These are phyloP conservation scores for Pythium utonaiense DNA, from an alignment of 352 stramenopile species.

Conservation along the genomic window DNA sequence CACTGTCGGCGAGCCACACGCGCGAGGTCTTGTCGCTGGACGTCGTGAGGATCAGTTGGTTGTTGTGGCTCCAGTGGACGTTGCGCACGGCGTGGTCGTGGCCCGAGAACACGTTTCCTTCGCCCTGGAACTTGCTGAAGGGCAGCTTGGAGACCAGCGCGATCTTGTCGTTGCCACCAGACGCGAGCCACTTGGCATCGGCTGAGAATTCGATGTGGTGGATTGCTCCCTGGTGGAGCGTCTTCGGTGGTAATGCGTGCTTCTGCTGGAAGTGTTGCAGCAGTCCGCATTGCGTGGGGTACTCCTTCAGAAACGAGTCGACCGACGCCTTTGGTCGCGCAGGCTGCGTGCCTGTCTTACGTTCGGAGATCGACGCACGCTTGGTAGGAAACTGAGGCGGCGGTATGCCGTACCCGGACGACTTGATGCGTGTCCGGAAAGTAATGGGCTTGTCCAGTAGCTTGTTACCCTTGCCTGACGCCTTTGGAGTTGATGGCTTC, in stretches of 20 bases:
- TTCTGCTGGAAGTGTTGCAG: slow-evolving; percentile 61
- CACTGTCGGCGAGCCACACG: slow-evolving; percentile 62
- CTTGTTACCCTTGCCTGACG: slow-evolving; percentile 25
- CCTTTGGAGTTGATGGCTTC: slow-evolving; percentile 24
- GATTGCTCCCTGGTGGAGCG: slow-evolving; percentile 66
- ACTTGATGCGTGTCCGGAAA: slow-evolving; percentile 77
- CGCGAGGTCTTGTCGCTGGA: slow-evolving; percentile 65
- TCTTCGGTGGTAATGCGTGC: slow-evolving; percentile 43
- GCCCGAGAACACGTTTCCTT: slow-evolving; percentile 63
- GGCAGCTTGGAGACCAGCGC: slow-evolving; percentile 65
- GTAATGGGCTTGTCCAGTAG: slow-evolving; percentile 69
- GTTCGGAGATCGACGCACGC: slow-evolving; percentile 25
- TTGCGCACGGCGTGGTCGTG: slow-evolving; percentile 60
- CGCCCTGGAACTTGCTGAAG: slow-evolving; percentile 63
- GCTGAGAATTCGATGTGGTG: slow-evolving; percentile 71
- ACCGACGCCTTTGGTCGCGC: slow-evolving; percentile 18
- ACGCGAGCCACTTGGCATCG: slow-evolving; percentile 74
- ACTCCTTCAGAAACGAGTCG: slow-evolving; percentile 59
- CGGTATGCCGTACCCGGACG: slow-evolving; percentile 70
- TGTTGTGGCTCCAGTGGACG: slow-evolving; percentile 77
- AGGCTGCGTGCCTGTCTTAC: slow-evolving; percentile 12
- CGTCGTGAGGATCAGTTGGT: slow-evolving; percentile 63
- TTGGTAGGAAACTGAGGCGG: slow-evolving; percentile 16
- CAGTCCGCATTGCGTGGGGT: slow-evolving; percentile 53
- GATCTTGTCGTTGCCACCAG: slow-evolving; percentile 56